Base-by-base conservation (phyloP, 106 monocot genomes). In the Acorus gramineus region DNA sequence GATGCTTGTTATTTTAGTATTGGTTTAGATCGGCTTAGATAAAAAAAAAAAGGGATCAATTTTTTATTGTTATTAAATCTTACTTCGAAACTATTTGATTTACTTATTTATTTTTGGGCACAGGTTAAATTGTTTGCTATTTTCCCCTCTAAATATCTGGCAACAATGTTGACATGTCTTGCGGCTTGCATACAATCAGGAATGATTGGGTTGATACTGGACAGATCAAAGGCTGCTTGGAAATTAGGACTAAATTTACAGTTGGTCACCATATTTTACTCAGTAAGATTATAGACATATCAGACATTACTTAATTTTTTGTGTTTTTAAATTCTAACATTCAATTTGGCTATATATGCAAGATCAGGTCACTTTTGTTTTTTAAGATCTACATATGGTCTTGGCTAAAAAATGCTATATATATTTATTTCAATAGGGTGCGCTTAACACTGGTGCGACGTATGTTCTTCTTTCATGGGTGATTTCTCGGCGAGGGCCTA, bases 101-200 rank as follows among this genome's bases (percentile, higher is more conserved):
- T 28, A 28, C 28, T 28, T 28, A 28, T 28, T 28, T 28, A 28
- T 28, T 28, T 28, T 28, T 28, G 28, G 28, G 28, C 28, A 13
- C 74, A 90, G 89, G 76, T 74, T 4, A 82, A 85, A 57, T 55
- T 86, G 10, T 74, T 75, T 9, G 67, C 66, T 54, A 55, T 68
- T 1, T 82, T 62, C 53, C 80, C 85, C 1, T 72, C 73, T 43
- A 85, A 76, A 46, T 90, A 85, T 55, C 78, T 79, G 85, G 43
- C 75, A 9, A 78, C 85, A 65, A 47, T 69, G 62, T 50, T 80
- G 52, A 85, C 85, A 5, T 85, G 85, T 54, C 14, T 72, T 0
- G 75, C 55, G 42, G 85, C 75, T 45, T 65, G 66, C 14, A 12
- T 86, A 0, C 83, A 90, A 60, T 63, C 78, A 43, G 14, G 14